These are phyloP conservation scores for Colletotrichum kahawae DNA, from an alignment of 2,329 filamentous ascomycete genomes.

Conservation along the genomic window DNA sequence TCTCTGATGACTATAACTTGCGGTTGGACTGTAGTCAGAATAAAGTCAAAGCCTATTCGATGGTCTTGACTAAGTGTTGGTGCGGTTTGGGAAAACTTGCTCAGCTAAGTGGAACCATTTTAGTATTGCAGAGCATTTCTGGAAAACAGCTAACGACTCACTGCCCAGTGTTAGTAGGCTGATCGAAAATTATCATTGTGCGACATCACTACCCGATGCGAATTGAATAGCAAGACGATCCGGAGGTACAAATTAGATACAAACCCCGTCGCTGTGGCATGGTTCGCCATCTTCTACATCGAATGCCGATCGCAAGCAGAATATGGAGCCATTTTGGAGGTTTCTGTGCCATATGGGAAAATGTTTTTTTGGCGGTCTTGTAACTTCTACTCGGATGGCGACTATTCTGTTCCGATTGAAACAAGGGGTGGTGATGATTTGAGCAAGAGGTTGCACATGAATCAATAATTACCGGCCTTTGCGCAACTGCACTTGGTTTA, in stretches of 20 bases:
- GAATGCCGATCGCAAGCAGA: not conserved
- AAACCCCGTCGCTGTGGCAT: not conserved
- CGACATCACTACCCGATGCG: not conserved
- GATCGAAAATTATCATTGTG: not conserved
- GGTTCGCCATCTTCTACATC: not conserved
- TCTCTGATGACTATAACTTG: not conserved
- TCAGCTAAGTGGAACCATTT: not conserved
- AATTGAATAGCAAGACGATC: not conserved
- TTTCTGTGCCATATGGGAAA: not conserved
- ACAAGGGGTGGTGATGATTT: not conserved
- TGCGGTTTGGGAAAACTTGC: not conserved
- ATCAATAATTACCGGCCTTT: not conserved
- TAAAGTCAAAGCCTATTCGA: not conserved
- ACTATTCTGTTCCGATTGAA: not conserved
- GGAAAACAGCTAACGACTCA: not conserved
- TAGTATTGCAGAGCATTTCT: not conserved
- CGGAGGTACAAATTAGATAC: not conserved
- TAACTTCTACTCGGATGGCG: accelerated
- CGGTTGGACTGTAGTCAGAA: not conserved
- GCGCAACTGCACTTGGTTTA: not conserved
- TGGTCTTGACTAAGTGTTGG: not conserved
- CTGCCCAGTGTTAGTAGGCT: not conserved
- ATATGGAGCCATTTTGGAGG: not conserved
- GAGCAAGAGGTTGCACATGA: not conserved
- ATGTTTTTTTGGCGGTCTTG: not conserved